Conservation (phyloP, 768 basidiomycete genomes). For the Russula brevipes region DNA sequence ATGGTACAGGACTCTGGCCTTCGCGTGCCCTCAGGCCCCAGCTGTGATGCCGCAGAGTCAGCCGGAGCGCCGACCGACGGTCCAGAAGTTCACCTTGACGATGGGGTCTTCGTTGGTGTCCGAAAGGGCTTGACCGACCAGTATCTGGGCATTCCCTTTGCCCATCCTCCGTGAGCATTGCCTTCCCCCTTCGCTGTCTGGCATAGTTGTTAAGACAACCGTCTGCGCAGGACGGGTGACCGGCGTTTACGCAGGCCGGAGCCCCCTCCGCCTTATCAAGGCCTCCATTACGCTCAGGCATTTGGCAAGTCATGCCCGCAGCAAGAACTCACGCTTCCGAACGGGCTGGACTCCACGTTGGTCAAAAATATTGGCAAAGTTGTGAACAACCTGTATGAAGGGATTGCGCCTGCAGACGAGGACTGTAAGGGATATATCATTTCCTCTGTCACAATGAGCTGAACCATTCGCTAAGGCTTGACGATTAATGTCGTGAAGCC, state of each 20-base stretch:
- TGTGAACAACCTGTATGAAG: slow-evolving; percentile 1
- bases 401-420: slow-evolving; percentile 19
- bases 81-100: slow-evolving; percentile 29
- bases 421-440: slow-evolving; percentile 24
- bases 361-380: neutral
- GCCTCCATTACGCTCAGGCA: slow-evolving; percentile 19
- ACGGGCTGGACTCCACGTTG: neutral
- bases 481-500: slow-evolving; percentile 29
- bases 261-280: slow-evolving; percentile 19
- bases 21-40: neutral
- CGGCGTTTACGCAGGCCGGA: slow-evolving; percentile 37
- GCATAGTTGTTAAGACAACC: too few relatives aligned
- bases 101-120: slow-evolving; percentile 31
- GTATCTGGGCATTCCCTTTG: slow-evolving; percentile 42
- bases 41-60: neutral
- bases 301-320: slow-evolving; percentile 31
- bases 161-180: slow-evolving; percentile 35
- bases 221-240: slow-evolving; percentile 30
- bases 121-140: slow-evolving; percentile 27
- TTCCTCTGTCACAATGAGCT: neutral
- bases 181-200: too few relatives aligned
- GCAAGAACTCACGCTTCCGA: slow-evolving; percentile 21
- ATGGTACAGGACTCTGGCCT: neutral
- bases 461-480: slow-evolving; percentile 22
- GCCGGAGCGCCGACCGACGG: neutral